Percentiles rank a stretch among this genome's conserved stretches.
These are phyloP conservation scores for Citrus glauca DNA, from an alignment of 345 rosid species.

Conservation along the genomic window DNA sequence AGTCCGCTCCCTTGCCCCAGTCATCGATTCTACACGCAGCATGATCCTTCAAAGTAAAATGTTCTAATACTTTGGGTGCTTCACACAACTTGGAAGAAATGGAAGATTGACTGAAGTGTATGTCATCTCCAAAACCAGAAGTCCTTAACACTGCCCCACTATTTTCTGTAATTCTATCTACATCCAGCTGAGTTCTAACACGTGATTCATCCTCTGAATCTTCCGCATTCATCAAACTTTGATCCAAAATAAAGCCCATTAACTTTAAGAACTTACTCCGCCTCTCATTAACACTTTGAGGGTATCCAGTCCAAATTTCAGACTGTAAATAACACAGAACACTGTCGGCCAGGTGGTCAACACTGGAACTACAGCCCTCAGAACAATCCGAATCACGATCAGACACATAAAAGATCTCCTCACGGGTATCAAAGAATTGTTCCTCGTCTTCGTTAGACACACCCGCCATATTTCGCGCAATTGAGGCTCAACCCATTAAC, in stretches of 20 bases:
- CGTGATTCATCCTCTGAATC: conserved; percentile 15
- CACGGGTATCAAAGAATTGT: conserved; percentile 54
- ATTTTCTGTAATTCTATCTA: conserved; percentile 25
- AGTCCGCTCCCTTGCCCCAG: conserved; percentile 37
- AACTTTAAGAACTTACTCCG: conserved; percentile 37
- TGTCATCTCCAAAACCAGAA: conserved; percentile 25
- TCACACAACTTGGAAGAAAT: conserved; percentile 22
- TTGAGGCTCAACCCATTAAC: conserved; percentile 18
- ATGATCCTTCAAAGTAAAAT: conserved; percentile 16
- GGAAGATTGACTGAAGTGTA: conserved; percentile 24
- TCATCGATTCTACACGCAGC: conserved; percentile 22
- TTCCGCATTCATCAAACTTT: conserved; percentile 19
- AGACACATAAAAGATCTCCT: conserved; percentile 51
- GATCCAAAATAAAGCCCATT: conserved; percentile 33
- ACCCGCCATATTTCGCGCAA: conserved; percentile 26
- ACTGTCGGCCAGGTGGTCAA: conserved; percentile 7
- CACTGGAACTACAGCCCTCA: conserved; percentile 31
- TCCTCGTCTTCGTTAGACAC: conserved; percentile 36
- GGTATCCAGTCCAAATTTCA: conserved; percentile 50
- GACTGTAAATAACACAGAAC: conserved; percentile 20
- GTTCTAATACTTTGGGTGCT: conserved; percentile 28
- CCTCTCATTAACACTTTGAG: conserved; percentile 53
- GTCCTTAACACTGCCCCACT: conserved; percentile 37
- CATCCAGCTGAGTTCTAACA: conserved; percentile 17
- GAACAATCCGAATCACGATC: conserved; percentile 39